These are phyloP conservation scores for Trifolium fragiferum DNA, from an alignment of 306 rosid species.

Conservation along the genomic window DNA sequence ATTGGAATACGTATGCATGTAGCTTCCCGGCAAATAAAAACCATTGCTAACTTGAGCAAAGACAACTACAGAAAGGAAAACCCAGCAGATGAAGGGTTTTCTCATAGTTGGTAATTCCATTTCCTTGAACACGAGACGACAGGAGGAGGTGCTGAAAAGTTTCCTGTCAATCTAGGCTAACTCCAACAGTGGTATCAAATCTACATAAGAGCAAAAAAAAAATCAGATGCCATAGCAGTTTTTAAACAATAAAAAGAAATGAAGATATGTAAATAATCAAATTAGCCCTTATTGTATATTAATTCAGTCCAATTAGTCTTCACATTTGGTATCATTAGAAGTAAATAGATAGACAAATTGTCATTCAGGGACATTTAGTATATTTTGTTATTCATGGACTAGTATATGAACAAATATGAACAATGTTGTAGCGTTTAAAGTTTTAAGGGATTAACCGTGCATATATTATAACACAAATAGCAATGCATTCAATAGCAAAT, in stretches of 20 bases:
- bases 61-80: conserved; percentile 50
- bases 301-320: conserved; percentile 3
- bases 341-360: not conserved
- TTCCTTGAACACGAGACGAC: conserved; percentile 32
- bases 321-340: not conserved
- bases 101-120: conserved; percentile 53
- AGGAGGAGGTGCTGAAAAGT: conserved; percentile 29
- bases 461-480: not conserved
- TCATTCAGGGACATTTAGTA: not conserved
- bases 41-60: conserved; percentile 52
- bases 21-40: conserved; percentile 88
- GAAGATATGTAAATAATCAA: conserved; percentile 7
- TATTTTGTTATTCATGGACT: not conserved
- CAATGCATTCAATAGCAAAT: conserved; percentile 42
- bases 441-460: not conserved
- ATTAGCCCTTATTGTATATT: not conserved
- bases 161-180: conserved; percentile 42
- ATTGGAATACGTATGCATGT: conserved; percentile 76
- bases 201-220: conserved; percentile 45
- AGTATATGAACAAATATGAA: conserved; percentile 4
- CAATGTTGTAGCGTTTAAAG: not conserved
- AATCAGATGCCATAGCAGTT: conserved; percentile 27
- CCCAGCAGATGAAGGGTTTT: conserved; percentile 44
- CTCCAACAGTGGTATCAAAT: conserved; percentile 38
- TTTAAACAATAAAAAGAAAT: not conserved